Evolutionary conservation across 1,284 basidiomycete genomes (phyloP), one percentile per base, ranked within the genome.

Genomic region (Cryptococcus sp.): DNA sequence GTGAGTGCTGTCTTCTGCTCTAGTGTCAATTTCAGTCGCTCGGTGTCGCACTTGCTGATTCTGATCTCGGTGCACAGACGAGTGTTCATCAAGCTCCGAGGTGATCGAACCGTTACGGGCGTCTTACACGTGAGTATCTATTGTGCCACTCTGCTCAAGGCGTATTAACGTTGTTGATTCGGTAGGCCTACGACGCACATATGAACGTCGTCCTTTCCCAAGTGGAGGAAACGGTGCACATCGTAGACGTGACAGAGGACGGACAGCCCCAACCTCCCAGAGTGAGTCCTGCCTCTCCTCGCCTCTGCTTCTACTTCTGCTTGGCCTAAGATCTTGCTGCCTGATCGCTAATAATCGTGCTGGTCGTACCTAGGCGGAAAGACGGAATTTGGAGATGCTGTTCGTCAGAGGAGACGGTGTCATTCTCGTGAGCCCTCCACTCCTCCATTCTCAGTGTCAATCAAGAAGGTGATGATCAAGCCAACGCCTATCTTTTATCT

Each of bases 161-260:
- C 20, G 35, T 16, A 17, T 16, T 6, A 1, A 52, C 22, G 45
- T 47, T 47, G 35, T 13, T 45, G 8, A 45, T 45, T 13, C 41
- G n/a, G 22, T 67, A 97, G 94, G 95, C 96, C 19, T 99, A 99
- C 76, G 96, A 99, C 80, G 94, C 94, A 23, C 96, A 99, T 80
- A 98, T 99, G 95, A 99, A 99, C 79, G 83, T 99, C 70, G 97
- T 99, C 62, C 83, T 99, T 64, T 95, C 90, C 64, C 91, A 97
- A 73, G 96, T 98, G 10, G 94, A 98, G 75, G 96, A 99, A 80
- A 91, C 89, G 4, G 92, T 96, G 68, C 90, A 93, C 85, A 83
- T 93, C 62, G 91, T 96, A 17, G 92, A 96, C 67, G 81, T 85
- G 3, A 70, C 79, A 54, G 81, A 83, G 45, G 77, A 80, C 49